Conservation (phyloP, 148 eudicot species). For the Rhododendron kiyosumense region DNA sequence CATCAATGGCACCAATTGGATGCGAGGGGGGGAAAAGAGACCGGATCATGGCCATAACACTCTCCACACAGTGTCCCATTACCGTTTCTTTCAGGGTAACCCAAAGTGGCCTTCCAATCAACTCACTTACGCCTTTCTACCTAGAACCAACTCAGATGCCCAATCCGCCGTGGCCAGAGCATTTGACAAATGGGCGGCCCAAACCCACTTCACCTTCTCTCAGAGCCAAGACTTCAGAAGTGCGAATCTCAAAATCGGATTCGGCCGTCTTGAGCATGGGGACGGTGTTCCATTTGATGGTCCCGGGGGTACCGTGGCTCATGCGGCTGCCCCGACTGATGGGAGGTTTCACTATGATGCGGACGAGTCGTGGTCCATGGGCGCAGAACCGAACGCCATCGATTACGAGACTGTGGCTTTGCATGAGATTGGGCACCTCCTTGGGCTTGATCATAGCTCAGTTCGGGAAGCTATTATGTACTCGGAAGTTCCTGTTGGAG, state of each 20-base stretch:
- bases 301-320: slow-evolving; percentile 5
- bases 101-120: slow-evolving; percentile 5
- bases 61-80: too few species aligned
- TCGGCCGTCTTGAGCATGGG: not conserved
- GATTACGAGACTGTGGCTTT: slow-evolving; percentile 24
- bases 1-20: not conserved
- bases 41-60: not conserved
- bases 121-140: not conserved
- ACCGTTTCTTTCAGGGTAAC: not conserved
- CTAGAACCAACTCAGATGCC: not conserved
- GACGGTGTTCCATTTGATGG: slow-evolving; percentile 21
- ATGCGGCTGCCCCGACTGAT: slow-evolving; percentile 10
- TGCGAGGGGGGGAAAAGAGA: slow-evolving; percentile 3
- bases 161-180: not conserved
- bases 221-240: not conserved
- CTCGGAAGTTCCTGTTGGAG: not conserved
- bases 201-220: not conserved
- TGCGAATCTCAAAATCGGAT: not conserved
- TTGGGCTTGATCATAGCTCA: not conserved
- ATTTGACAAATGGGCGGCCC: not conserved
- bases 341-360: slow-evolving; percentile 22
- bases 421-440: not conserved
- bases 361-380: slow-evolving; percentile 4
- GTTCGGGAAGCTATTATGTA: not conserved
- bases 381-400: not conserved